A percentile compares a stretch with the other conserved stretches of the same genome.
Evolutionary conservation across 192 early-diverging fungal genomes (phyloP).

Genomic region (Kappamyces sp.): DNA sequence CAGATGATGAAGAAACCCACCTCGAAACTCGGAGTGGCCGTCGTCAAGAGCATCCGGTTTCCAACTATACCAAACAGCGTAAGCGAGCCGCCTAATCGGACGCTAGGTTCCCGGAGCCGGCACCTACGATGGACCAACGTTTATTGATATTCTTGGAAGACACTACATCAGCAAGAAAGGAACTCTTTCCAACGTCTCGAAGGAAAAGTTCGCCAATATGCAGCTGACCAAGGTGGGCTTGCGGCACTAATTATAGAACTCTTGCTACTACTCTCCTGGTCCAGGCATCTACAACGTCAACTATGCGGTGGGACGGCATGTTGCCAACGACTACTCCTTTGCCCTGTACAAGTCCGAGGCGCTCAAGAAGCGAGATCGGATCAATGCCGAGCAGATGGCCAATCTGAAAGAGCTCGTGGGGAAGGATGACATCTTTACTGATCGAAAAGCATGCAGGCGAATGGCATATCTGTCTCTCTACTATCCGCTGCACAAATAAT

Average conservation of each 20-base stretch:
- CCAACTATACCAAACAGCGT: constrained; percentile 26
- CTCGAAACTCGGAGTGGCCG: constrained; percentile 26
- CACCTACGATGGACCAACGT: constrained; percentile 31
- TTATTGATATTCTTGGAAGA: constrained; percentile 22
- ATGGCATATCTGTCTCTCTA: constrained; percentile 46
- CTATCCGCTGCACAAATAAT: constrained; percentile 13
- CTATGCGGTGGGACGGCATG: constrained; percentile 41
- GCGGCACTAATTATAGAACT: neutral
- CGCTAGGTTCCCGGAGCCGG: constrained; percentile 26
- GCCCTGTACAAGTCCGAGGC: constrained; percentile 33
- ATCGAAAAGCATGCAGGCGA: constrained; percentile 37
- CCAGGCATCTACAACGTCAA: constrained; percentile 40
- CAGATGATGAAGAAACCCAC: constrained; percentile 23
- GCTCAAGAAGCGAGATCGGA: constrained; percentile 35
- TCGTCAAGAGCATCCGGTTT: constrained; percentile 26
- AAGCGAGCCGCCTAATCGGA: neutral
- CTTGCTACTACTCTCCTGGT: constrained; percentile 10
- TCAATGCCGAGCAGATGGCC: constrained; percentile 27
- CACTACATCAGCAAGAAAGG: constrained; percentile 9
- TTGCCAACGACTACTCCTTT: constrained; percentile 37
- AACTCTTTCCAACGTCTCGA: constrained; percentile 15
- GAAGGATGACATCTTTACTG: constrained; percentile 40
- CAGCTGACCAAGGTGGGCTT: constrained; percentile 12
- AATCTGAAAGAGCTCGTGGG: constrained; percentile 34
- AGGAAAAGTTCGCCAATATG: constrained; percentile 16